Evolutionary conservation across 176 grass and related monocot species (phyloP), one percentile per base, ranked within the genome.

Genomic region (Otatea glauca): DNA sequence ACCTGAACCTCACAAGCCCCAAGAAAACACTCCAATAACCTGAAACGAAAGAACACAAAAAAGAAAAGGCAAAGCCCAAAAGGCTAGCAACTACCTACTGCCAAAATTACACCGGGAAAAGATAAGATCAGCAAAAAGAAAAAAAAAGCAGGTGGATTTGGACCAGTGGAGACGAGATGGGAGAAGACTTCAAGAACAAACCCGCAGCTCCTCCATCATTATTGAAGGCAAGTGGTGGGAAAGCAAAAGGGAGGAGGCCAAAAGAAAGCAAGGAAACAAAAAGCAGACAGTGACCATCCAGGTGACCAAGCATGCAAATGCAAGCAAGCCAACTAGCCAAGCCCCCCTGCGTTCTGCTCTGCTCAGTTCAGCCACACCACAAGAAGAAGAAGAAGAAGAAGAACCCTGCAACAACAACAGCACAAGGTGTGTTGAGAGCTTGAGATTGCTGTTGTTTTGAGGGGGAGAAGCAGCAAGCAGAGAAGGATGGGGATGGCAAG

Each of bases 261-360:
- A 64, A 83, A 32, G 74, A 72, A 17, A 21, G 54, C 78, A 63
- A 32, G 23, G 74, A 85, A 43, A 23, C 62, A 35, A 51, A 80
- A 73, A 41, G 37, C 44, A 78, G 65, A 90, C 13, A 83, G 88
- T 63, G 84, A 74, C 88, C 68, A 59, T 59, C 72, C 41, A 54
- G 84, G 68, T 90, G 89, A 37, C 80, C 69, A 80, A 65, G 61
- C 72, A 87, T 21, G 70, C 78, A 75, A 72, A 81, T 21, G 70
- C 78, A 75, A 72, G 81, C 74, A 71, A 78, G 50, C 32, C 21
- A 76, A 51, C 68, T 21, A 23, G 54, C n/a, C 1, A 35, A 10
- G 2, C 0, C 37, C 5, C 3, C 25, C 53, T 21, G 6, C 7
- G 21, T 60, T 12, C 29, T 11, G 49, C 48, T 67, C 74, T 16